Base-by-base conservation (phyloP, 2,329 filamentous ascomycete genomes). In the Salinomyces thailandicus region DNA sequence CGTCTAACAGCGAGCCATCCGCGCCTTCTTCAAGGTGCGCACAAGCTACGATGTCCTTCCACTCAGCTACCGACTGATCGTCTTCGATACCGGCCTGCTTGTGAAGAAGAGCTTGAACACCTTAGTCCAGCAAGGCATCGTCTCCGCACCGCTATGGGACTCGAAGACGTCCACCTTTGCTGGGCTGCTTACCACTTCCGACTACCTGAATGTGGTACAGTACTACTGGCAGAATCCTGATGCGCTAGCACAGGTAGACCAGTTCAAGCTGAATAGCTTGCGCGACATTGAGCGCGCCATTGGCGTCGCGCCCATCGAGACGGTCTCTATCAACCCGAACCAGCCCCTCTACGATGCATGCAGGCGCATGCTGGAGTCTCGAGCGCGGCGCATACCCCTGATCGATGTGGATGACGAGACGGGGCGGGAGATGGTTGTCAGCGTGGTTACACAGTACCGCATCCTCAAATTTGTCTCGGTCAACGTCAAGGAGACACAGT, bases 401-500 rank as follows among this genome's bases (percentile, higher is more conserved):
- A 81, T 98, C 41, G 91, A 95, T 51, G 74, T 84, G 46, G 91
- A 98, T 55, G 87, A 93, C 55, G 91, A 98, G 62, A 98, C 91
- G 2, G 79, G 83, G 38, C 76, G 86, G 45, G 79, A 91, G 55
- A 91, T 89, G 64, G 86, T 98, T 13, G 84, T 98, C 43, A 95
- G 86, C 52, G 91, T 98, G 43, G 83, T 98, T 41, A 98, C 91
- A 0, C 91, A 98, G 61, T 98, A 98, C 62, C 82, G 93, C 40
- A 96, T 98, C 50, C 75, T 98, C 46, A 98, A 98, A 60, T 98
- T 98, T 60, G 93, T 98, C 44, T 87, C 91, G 8, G 89, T 98
- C 62, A 98, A 98, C 62, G 78, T 84, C 27, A 78, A 80, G 50
- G 83, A 93, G 57, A 95, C 89, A 4, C 81, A 93, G 51, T 75